Evolutionary conservation across 208 protist genomes (phyloP), one percentile per base, ranked within the genome.

Genomic region (Leptomonas seymouri): DNA sequence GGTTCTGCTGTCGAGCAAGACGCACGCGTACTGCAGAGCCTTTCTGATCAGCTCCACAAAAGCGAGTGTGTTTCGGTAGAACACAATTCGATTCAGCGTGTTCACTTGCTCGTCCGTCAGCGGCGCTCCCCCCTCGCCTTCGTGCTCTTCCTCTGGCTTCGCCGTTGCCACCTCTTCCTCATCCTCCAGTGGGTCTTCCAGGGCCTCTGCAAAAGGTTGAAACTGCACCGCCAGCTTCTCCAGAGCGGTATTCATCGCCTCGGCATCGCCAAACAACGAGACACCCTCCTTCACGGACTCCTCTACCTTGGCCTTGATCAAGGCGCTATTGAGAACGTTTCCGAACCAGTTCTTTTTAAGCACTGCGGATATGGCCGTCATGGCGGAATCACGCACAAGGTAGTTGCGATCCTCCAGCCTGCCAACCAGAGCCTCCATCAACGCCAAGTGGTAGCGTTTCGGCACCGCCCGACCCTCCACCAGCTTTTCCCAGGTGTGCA

Each of bases 331-430:
- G 9, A 97, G 79, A 36, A 97, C 89, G 62, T 83, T 81, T 39
- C 89, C 87, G 71, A 93, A 97, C 91, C 91, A 97, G 51, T 92
- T 95, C 50, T 91, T 91, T 44, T 71, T 65, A 27, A 94, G 68
- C 55, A 95, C 84, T 12, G 31, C 59, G 23, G 76, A 71, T 56
- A 95, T 84, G n/a, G 82, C 71, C 7, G 82, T 74, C 84, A 97
- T 87, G 30, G 91, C 87, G 23, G 91, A 84, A 56, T 93, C 87
- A 45, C 91, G 79, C 2, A 97, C 91, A 21, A 97, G 74, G 45
- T 93, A 94, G 77, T 94, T 93, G 51, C 82, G 71, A 69, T 97
- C 91, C 62, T 93, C 87, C 23, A 97, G 76, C 31, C 91, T 71
- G 12, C 84, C 86, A 25, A 94, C 84, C 11, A 91, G 56, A 4